Evolutionary conservation across 2,329 filamentous ascomycete genomes (phyloP).

Genomic region (Coniochaeta sp.): DNA sequence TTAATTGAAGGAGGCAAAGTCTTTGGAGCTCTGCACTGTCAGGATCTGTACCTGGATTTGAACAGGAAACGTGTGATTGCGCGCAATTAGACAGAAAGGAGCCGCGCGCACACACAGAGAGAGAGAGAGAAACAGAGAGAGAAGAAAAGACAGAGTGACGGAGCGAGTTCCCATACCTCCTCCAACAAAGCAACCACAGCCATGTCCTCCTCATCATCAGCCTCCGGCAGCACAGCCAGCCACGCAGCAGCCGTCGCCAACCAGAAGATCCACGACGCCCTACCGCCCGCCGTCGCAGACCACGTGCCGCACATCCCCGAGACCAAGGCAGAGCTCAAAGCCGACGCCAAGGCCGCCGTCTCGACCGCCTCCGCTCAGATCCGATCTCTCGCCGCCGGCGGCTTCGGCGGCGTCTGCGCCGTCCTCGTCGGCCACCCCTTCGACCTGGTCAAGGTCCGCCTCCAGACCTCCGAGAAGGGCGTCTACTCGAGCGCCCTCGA

Average conservation of each 20-base stretch:
- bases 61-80: background rate
- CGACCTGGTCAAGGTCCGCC: constrained; percentile 92
- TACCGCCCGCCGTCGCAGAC: constrained; percentile 26
- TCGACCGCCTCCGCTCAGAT: constrained; percentile 43
- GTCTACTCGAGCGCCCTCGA: constrained; percentile 88
- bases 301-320: constrained; percentile 36
- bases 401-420: constrained; percentile 88
- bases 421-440: constrained; percentile 95
- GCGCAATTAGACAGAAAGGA: background rate
- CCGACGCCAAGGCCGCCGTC: constrained; percentile 29
- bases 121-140: too few species aligned
- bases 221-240: constrained; percentile 23
- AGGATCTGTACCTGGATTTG: background rate
- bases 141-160: too few species aligned
- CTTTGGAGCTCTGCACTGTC: too few species aligned
- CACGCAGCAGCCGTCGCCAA: constrained; percentile 16
- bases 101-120: too few species aligned
- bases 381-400: constrained; percentile 80
- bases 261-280: constrained; percentile 21
- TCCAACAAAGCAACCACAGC: background rate
- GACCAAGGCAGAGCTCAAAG: constrained; percentile 33
- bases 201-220: constrained; percentile 15
- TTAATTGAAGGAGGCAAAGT: background rate
- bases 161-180: too few species aligned
- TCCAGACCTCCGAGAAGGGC: constrained; percentile 92